phyloP scores from a whole-genome alignment of 768 basidiomycete species.

The Mycena polygramma region DNA sequence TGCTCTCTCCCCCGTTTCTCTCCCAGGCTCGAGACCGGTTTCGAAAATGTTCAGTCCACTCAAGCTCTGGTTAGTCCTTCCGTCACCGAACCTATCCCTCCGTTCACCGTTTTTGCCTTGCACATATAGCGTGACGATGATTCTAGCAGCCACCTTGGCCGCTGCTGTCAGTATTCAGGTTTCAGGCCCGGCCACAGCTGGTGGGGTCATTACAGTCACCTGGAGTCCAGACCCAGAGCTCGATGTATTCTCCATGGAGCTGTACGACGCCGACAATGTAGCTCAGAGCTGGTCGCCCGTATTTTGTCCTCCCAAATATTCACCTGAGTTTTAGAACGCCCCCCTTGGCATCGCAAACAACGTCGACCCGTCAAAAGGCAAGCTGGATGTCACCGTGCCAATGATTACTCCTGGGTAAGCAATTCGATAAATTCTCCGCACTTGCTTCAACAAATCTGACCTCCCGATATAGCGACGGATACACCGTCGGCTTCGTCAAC shows the following conservation, averaged over 20 bases:
- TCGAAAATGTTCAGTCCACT: constrained; percentile 21
- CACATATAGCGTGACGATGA: constrained; percentile 6
- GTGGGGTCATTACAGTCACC: background rate
- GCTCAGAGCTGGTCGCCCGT: background rate
- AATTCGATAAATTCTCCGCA: background rate
- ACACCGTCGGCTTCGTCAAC: constrained; percentile 35
- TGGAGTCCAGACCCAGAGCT: constrained; percentile 12
- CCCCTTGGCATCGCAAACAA: constrained; percentile 33
- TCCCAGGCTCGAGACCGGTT: background rate
- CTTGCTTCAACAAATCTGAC: too few species aligned
- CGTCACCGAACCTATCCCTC: too few species aligned
- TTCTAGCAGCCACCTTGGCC: background rate
- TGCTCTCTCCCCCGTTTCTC: background rate
- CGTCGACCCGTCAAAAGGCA: constrained; percentile 18
- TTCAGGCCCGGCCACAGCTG: background rate
- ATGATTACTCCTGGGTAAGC: constrained; percentile 9
- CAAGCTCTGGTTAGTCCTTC: constrained; percentile 11
- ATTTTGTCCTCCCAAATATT: background rate
- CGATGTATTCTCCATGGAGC: constrained; percentile 20
- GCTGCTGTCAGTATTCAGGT: constrained; percentile 11
- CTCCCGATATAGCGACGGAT: constrained; percentile 19
- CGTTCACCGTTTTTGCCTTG: background rate
- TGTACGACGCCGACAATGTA: constrained; percentile 17
- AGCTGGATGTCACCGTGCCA: constrained; percentile 15
- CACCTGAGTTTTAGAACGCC: constrained; percentile 8